Evolutionary conservation across 495 filamentous ascomycete genomes (phyloP).

Genomic region (Neurospora intermedia): DNA sequence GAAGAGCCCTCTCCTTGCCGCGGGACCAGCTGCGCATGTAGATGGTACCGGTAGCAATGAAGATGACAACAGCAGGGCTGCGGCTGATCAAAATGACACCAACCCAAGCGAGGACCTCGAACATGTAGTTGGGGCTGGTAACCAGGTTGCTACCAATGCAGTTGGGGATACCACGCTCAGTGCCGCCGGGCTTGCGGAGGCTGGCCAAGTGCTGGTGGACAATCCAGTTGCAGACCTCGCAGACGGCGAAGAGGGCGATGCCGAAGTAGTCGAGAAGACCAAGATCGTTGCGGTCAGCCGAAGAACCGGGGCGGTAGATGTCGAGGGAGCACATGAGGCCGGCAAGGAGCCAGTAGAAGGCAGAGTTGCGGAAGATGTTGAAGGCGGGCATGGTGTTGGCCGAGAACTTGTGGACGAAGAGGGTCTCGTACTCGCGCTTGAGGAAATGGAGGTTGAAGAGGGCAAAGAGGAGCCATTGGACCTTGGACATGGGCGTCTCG

Average conservation of each 20-base stretch:
- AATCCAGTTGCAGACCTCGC: slow-evolving; percentile 69
- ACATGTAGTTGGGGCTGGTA: slow-evolving; percentile 96
- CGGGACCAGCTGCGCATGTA: slow-evolving; percentile 81
- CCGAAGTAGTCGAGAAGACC: slow-evolving; percentile 48
- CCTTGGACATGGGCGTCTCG: slow-evolving; percentile 40
- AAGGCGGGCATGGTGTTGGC: slow-evolving; percentile 78
- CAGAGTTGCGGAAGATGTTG: slow-evolving; percentile 86
- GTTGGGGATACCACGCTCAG: slow-evolving; percentile 73
- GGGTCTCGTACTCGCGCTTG: slow-evolving; percentile 89
- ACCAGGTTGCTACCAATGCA: slow-evolving; percentile 80
- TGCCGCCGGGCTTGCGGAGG: slow-evolving; percentile 70
- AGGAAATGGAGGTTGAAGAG: slow-evolving; percentile 75
- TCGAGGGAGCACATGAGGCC: slow-evolving; percentile 76
- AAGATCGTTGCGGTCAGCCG: slow-evolving; percentile 36
- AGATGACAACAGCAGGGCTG: slow-evolving; percentile 64
- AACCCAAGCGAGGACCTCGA: slow-evolving; percentile 78
- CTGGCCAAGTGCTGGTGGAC: slow-evolving; percentile 66
- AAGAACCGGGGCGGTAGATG: slow-evolving; percentile 65
- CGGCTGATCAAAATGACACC: slow-evolving; percentile 66
- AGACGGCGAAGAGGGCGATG: slow-evolving; percentile 57
- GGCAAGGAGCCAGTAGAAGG: slow-evolving; percentile 79
- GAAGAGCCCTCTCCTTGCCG: slow-evolving; percentile 86
- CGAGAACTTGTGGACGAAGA: slow-evolving; percentile 94
- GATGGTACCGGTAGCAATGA: slow-evolving; percentile 51
- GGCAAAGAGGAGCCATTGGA: slow-evolving; percentile 59